Evolutionary conservation across 179 eudicot species (phyloP).

Genomic region (Spinacia oleracea): DNA sequence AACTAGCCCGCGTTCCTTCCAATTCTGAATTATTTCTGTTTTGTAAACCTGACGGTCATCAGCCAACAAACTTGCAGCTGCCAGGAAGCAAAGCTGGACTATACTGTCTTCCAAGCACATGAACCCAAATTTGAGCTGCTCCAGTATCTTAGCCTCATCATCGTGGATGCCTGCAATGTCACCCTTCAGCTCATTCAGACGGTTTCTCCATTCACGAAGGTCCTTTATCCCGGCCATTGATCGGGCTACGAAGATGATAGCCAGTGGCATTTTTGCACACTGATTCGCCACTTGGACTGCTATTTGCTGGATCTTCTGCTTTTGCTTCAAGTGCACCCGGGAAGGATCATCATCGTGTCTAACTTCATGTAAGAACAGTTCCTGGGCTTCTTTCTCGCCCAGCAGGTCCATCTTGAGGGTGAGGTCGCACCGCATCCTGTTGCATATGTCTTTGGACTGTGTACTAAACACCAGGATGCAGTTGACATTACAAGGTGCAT

Average conservation of each 20-base stretch:
- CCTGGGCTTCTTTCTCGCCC: slow-evolving; percentile 6
- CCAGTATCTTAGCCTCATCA: slow-evolving; percentile 21
- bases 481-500: background rate
- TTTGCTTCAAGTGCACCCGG: background rate
- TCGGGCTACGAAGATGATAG: slow-evolving; percentile 12
- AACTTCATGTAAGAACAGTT: slow-evolving; percentile 17
- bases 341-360: background rate
- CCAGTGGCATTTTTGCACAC: slow-evolving; percentile 26
- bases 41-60: slow-evolving; percentile 1
- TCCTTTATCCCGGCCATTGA: slow-evolving; percentile 10
- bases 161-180: slow-evolving; percentile 9
- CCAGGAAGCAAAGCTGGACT: slow-evolving; percentile 8
- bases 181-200: slow-evolving; percentile 6
- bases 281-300: slow-evolving; percentile 10
- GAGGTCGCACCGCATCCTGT: slow-evolving; percentile 12
- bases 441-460: slow-evolving; percentile 16
- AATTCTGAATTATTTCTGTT: background rate
- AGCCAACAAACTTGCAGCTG: background rate
- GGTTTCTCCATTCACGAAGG: slow-evolving; percentile 19
- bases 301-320: background rate
- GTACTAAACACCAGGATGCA: slow-evolving; percentile 24
- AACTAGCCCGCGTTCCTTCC: slow-evolving; percentile 5
- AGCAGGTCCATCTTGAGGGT: slow-evolving; percentile 13
- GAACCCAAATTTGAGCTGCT: slow-evolving; percentile 22
- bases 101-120: slow-evolving; percentile 7